Evolutionary conservation across 768 basidiomycete species (phyloP).

Genomic region (Pleurotus platypus): DNA sequence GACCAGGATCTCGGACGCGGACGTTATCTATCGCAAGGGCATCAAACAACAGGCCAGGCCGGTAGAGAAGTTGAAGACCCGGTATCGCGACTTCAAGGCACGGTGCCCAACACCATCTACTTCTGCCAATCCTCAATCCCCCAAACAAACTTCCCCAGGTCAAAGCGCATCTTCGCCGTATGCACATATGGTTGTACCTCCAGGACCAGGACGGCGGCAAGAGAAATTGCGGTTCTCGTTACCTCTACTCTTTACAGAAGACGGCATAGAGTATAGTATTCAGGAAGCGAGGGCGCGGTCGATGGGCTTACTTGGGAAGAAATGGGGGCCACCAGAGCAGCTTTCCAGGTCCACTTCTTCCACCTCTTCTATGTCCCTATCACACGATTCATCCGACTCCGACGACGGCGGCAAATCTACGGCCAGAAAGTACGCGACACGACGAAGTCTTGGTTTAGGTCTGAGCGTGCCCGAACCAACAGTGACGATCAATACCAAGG

Average conservation of each 20-base stretch:
- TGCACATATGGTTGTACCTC: slow-evolving; percentile 70
- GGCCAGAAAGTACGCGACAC: slow-evolving; percentile 32
- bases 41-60: slow-evolving; percentile 82
- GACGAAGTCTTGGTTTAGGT: slow-evolving; percentile 39
- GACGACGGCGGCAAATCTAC: slow-evolving; percentile 28
- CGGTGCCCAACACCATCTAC: slow-evolving; percentile 41
- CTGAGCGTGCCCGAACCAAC: slow-evolving; percentile 63
- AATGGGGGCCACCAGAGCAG: slow-evolving; percentile 68
- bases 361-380: slow-evolving; percentile 14
- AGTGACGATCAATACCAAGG: slow-evolving; percentile 95
- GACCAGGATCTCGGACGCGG: slow-evolving; percentile 70
- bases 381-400: background rate
- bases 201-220: slow-evolving; percentile 62
- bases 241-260: slow-evolving; percentile 69
- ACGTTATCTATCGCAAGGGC: slow-evolving; percentile 76
- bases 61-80: slow-evolving; percentile 75
- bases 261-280: slow-evolving; percentile 78
- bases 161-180: slow-evolving; percentile 44
- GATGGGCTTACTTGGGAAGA: slow-evolving; percentile 81
- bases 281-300: slow-evolving; percentile 80
- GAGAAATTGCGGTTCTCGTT: slow-evolving; percentile 72
- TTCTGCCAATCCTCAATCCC: slow-evolving; percentile 16
- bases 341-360: slow-evolving; percentile 27
- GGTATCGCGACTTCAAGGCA: slow-evolving; percentile 76
- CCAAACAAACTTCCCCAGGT: slow-evolving; percentile 21